Percentiles rank a stretch among this genome's conserved stretches.
These are phyloP conservation scores for Eimeria zaria DNA, from an alignment of 169 alveolate species.

Conservation along the genomic window DNA sequence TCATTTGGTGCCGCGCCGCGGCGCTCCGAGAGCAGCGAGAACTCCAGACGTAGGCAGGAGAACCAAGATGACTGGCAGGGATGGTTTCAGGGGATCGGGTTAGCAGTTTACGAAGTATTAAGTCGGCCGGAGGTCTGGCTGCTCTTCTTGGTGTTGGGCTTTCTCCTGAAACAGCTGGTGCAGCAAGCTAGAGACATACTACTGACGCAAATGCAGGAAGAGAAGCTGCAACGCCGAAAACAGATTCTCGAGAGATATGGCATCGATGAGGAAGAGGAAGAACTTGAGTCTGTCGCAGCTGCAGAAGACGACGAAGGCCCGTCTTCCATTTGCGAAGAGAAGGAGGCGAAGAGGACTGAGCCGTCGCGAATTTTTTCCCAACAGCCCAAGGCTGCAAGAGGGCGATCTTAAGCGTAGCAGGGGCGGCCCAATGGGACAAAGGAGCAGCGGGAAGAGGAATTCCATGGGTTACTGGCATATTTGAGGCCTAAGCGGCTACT, in stretches of 20 bases:
- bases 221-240: slow-evolving; percentile 38
- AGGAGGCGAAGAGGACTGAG: neutral
- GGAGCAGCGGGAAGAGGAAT: neutral
- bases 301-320: slow-evolving; percentile 7
- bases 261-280: slow-evolving; percentile 56
- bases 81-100: slow-evolving; percentile 8
- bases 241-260: slow-evolving; percentile 44
- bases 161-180: slow-evolving; percentile 35
- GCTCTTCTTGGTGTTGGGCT: slow-evolving; percentile 32
- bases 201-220: neutral
- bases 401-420: slow-evolving; percentile 1
- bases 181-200: slow-evolving; percentile 44
- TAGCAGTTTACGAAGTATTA: neutral
- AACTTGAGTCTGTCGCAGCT: neutral
- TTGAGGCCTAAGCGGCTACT: neutral
- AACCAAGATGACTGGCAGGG: neutral
- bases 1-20: slow-evolving; percentile 45
- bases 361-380: neutral
- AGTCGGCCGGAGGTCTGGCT: slow-evolving; percentile 74
- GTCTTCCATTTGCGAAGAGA: neutral
- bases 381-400: neutral
- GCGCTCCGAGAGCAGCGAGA: slow-evolving; percentile 11
- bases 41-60: neutral
- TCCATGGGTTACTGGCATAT: neutral
- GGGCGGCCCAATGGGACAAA: neutral